phyloP scores from a whole-genome alignment of 306 rosid species.

The Begonia peltatifolia region DNA sequence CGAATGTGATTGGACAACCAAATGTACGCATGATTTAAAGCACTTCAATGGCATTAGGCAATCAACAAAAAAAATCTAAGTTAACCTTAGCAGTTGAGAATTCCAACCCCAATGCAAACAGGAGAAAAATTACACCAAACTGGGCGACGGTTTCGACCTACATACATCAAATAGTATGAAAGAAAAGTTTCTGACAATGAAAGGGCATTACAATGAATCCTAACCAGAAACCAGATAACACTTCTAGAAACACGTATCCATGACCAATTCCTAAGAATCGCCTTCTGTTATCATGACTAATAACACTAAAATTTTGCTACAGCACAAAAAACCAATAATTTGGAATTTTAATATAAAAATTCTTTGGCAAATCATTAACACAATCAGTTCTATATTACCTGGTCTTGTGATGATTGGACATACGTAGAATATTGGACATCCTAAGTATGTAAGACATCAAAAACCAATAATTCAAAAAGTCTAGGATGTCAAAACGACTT shows the following conservation, averaged over 20 bases:
- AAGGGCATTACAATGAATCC: background rate
- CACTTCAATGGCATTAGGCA: constrained; percentile 2
- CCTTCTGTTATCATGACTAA: background rate
- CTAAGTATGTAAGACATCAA: too few relatives aligned
- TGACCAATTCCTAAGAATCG: background rate
- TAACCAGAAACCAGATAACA: background rate
- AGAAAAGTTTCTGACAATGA: background rate
- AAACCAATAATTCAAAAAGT: too few relatives aligned
- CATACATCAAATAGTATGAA: constrained; percentile 10
- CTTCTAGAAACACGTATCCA: background rate
- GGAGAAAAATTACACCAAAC: constrained; percentile 96
- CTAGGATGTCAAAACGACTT: too few relatives aligned
- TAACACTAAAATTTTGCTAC: background rate
- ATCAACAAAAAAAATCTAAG: constrained; percentile 9
- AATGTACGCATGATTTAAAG: constrained; percentile 3
- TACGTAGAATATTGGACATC: too few relatives aligned
- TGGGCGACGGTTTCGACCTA: constrained; percentile 99
- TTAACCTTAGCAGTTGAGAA: constrained; percentile 81
- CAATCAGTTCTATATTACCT: too few relatives aligned
- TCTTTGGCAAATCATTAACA: too few relatives aligned
- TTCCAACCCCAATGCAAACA: constrained; percentile 92
- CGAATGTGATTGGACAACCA: constrained; percentile 4
- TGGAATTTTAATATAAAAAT: too few relatives aligned
- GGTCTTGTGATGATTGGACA: too few relatives aligned
- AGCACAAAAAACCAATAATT: too few relatives aligned